These are phyloP conservation scores for Cyphellophora attinorum DNA, from an alignment of 2,329 filamentous ascomycete genomes.

Conservation along the genomic window DNA sequence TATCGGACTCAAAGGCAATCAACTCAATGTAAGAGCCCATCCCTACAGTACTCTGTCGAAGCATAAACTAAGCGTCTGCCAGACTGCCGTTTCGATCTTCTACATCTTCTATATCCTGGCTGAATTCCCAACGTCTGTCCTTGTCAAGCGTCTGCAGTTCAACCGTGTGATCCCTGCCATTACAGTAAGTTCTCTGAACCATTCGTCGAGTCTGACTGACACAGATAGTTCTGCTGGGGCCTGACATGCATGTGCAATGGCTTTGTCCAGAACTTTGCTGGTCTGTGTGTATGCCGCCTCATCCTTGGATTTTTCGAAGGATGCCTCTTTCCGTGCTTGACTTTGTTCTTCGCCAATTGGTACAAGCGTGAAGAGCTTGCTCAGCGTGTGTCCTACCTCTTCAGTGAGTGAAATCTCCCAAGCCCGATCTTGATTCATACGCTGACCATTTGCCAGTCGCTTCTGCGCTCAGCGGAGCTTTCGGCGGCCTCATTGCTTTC, in stretches of 20 bases:
- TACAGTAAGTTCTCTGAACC: constrained; percentile 15
- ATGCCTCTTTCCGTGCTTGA: constrained; percentile 29
- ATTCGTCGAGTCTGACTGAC: neutral
- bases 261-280: constrained; percentile 32
- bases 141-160: constrained; percentile 39
- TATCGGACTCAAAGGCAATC: constrained; percentile 29
- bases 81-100: constrained; percentile 40
- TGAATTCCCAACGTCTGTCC: constrained; percentile 38
- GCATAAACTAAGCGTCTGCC: neutral
- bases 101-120: constrained; percentile 43
- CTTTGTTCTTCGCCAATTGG: constrained; percentile 31
- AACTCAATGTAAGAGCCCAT: constrained; percentile 27
- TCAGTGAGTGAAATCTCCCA: constrained; percentile 18
- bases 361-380: constrained; percentile 32
- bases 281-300: constrained; percentile 32
- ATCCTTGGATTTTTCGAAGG: constrained; percentile 30
- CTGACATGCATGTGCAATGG: constrained; percentile 39
- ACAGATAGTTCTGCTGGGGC: constrained; percentile 34
- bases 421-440: too few species aligned
- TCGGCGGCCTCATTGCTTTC: constrained; percentile 16
- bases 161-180: constrained; percentile 30
- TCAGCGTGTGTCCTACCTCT: constrained; percentile 31
- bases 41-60: neutral
- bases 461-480: constrained; percentile 12
- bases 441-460: constrained; percentile 9